These are phyloP conservation scores for Erodium chrysanthum DNA, from an alignment of 441 rosid genomes.

Conservation along the genomic window DNA sequence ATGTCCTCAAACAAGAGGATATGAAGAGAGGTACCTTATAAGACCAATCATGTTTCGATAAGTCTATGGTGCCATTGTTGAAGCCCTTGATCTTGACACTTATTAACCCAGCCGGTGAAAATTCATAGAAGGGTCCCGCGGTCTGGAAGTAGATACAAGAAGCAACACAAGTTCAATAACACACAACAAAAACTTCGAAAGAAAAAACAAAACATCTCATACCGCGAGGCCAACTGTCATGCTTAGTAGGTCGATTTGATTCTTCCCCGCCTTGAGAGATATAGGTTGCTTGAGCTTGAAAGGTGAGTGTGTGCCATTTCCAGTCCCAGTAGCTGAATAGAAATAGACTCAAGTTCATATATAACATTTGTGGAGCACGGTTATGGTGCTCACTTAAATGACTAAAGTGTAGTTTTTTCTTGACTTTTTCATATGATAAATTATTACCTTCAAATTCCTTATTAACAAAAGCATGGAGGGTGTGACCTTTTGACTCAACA, in stretches of 20 bases:
- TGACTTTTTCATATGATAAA: neutral
- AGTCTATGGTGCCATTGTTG: slow-evolving; percentile 55
- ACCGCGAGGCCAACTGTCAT: slow-evolving; percentile 88
- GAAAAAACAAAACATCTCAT: no score
- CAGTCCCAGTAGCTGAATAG: slow-evolving; percentile 59
- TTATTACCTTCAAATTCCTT: slow-evolving; percentile 50
- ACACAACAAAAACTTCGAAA: neutral
- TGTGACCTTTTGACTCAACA: slow-evolving; percentile 80
- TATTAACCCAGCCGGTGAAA: slow-evolving; percentile 66
- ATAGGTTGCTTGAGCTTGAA: slow-evolving; percentile 49
- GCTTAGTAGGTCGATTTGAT: slow-evolving; percentile 67
- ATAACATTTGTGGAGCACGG: no score
- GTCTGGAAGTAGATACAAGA: slow-evolving; percentile 38
- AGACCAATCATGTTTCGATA: slow-evolving; percentile 55
- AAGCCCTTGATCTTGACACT: slow-evolving; percentile 67
- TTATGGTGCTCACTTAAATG: no score
- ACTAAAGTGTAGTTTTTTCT: neutral
- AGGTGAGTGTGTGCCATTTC: slow-evolving; percentile 59
- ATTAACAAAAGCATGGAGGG: slow-evolving; percentile 79
- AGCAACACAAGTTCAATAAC: neutral
- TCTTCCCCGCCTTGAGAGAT: slow-evolving; percentile 66
- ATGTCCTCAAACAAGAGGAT: no score
- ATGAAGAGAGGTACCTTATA: slow-evolving; percentile 68
- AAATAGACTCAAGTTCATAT: slow-evolving; percentile 9
- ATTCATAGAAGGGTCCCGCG: slow-evolving; percentile 84